phyloP scores from a whole-genome alignment of 83 land plant genomes.

The Picea abies region DNA sequence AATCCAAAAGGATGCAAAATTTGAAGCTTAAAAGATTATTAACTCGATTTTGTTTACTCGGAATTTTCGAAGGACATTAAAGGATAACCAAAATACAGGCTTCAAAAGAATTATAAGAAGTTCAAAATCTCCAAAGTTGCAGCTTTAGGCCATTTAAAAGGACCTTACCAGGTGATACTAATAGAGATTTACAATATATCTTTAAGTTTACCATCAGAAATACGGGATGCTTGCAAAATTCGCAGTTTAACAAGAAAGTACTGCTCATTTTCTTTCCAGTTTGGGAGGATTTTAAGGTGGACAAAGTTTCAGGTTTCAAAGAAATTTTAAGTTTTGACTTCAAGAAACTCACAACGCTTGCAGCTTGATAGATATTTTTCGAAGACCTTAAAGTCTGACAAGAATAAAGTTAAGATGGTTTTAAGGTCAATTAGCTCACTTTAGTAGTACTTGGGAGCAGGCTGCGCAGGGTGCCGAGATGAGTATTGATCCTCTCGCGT shows the following conservation, averaged over 20 bases:
- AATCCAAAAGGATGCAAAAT: too few relatives aligned
- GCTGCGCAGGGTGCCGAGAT: conserved; percentile 55
- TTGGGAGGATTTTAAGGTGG: neutral
- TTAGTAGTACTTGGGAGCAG: conserved; percentile 54
- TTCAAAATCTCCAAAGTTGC: neutral
- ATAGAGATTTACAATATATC: neutral
- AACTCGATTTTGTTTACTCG: too few relatives aligned
- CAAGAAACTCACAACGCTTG: too few relatives aligned
- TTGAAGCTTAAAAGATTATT: too few relatives aligned
- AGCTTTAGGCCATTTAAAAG: neutral
- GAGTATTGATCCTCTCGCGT: conserved; percentile 61
- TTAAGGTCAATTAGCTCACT: conserved; percentile 22
- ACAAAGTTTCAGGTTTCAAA: neutral
- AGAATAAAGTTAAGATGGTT: too few relatives aligned
- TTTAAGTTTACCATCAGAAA: neutral
- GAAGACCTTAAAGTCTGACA: neutral
- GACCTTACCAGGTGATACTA: neutral
- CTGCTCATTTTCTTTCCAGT: neutral
- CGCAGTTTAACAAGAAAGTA: neutral
- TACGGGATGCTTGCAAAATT: neutral
- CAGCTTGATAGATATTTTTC: neutral
- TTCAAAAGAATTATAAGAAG: too few relatives aligned
- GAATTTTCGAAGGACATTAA: too few relatives aligned
- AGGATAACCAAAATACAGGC: too few relatives aligned
- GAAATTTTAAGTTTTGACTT: neutral